A percentile compares a stretch with the other conserved stretches of the same genome.
These are phyloP conservation scores for Chalciporus piperatus DNA, from an alignment of 768 basidiomycete genomes.

Conservation along the genomic window DNA sequence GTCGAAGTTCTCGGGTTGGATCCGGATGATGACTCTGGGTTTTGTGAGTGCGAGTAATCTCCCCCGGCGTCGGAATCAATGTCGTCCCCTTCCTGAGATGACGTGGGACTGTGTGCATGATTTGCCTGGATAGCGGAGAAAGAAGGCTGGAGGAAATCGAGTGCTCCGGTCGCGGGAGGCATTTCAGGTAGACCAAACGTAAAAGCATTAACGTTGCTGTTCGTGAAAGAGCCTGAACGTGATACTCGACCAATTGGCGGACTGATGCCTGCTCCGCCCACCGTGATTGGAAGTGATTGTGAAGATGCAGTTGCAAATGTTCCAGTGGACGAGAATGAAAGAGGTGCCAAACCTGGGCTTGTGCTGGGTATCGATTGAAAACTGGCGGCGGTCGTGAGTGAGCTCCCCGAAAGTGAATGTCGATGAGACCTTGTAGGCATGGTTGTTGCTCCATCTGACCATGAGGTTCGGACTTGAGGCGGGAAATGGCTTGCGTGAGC, in stretches of 20 bases:
- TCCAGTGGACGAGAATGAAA: constrained; percentile 31
- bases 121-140: constrained; percentile 8
- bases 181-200: constrained; percentile 35
- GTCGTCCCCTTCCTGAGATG: constrained; percentile 52
- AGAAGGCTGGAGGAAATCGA: constrained; percentile 31
- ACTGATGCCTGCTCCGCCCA: constrained; percentile 26
- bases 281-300: constrained; percentile 21
- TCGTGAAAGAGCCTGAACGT: constrained; percentile 55
- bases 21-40: constrained; percentile 31
- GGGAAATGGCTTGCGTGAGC: constrained; percentile 25
- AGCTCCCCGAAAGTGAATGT: constrained; percentile 29
- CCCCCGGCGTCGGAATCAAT: constrained; percentile 44
- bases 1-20: constrained; percentile 17
- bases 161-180: constrained; percentile 21
- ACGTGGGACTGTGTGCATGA: constrained; percentile 25
- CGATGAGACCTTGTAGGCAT: constrained; percentile 31
- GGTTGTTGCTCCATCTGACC: constrained; percentile 28
- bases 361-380: constrained; percentile 35
- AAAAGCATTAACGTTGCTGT: constrained; percentile 40
- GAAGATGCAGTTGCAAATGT: constrained; percentile 29
- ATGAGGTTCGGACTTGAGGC: constrained; percentile 25
- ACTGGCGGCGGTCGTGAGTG: constrained; percentile 23
- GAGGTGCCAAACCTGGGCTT: constrained; percentile 27
- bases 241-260: constrained; percentile 52
- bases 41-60: constrained; percentile 29